Conservation (phyloP, 306 rosid species). For the Neltuma alba region DNA sequence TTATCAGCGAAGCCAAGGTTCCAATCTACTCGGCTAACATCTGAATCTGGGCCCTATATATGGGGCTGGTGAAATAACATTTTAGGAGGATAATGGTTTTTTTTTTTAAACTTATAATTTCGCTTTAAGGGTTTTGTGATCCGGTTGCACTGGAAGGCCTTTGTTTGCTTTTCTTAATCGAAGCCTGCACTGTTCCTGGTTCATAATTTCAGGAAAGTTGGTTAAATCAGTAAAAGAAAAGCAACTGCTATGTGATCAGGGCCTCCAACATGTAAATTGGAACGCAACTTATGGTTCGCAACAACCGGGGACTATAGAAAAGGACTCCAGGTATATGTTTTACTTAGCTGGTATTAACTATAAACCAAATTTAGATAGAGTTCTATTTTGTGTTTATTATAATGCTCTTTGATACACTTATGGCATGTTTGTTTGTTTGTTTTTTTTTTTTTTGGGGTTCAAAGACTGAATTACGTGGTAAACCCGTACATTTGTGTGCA, state of each 20-base stretch:
- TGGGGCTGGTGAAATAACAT: constrained; percentile 9
- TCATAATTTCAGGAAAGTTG: constrained; percentile 79
- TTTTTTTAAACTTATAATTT: not conserved
- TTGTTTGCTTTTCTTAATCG: constrained; percentile 21
- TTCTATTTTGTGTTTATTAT: not conserved
- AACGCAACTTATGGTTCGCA: constrained; percentile 48
- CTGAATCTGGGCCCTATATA: constrained; percentile 15
- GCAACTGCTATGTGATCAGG: constrained; percentile 79
- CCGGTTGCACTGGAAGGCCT: not conserved
- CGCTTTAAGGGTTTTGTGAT: constrained; percentile 4
- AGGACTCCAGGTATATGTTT: constrained; percentile 57
- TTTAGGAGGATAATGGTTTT: constrained; percentile 1
- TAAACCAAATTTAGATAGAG: not conserved
- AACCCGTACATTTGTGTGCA: not conserved
- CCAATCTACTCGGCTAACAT: constrained; percentile 6
- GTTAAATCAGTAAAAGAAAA: constrained; percentile 90
- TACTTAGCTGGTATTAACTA: constrained; percentile 17
- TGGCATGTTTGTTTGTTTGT: not conserved
- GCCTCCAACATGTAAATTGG: constrained; percentile 63
- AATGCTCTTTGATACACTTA: not conserved
- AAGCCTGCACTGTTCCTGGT: constrained; percentile 30
- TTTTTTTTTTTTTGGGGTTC: too few species aligned
- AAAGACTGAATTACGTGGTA: not conserved
- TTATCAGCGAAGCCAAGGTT: constrained; percentile 16
- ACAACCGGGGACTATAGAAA: constrained; percentile 56